Conservation (phyloP, 805 yeast species). For the Cyberlindnera subsufficiens region DNA sequence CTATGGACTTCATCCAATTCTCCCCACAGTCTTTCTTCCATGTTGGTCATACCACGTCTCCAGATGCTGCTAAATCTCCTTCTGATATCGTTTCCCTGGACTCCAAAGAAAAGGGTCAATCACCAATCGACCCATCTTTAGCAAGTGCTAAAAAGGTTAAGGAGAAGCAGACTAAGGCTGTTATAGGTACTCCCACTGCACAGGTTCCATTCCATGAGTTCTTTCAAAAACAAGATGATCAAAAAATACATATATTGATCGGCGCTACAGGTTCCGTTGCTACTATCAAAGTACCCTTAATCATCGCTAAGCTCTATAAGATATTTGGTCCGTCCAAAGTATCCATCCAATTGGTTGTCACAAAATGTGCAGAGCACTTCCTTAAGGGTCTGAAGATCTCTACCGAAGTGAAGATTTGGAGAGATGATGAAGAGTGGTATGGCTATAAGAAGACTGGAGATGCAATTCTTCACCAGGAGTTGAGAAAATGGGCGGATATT, state of each 20-base stretch:
- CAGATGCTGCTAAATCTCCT: neutral
- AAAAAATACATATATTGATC: constrained; percentile 77
- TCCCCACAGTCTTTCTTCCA: constrained; percentile 10
- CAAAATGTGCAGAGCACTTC: constrained; percentile 71
- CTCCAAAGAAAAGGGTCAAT: neutral
- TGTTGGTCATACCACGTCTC: neutral
- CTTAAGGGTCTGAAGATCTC: constrained; percentile 57
- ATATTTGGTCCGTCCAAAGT: constrained; percentile 68
- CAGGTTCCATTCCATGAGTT: constrained; percentile 72
- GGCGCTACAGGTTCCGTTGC: constrained; percentile 98
- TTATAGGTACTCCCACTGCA: constrained; percentile 55
- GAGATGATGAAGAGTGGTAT: constrained; percentile 78
- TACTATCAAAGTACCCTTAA: constrained; percentile 85
- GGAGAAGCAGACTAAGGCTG: constrained; percentile 37
- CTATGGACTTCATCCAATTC: constrained; percentile 20
- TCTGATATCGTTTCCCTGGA: too few relatives aligned
- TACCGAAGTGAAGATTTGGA: constrained; percentile 75
- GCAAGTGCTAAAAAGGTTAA: neutral
- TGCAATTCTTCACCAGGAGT: constrained; percentile 71
- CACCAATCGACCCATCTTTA: neutral
- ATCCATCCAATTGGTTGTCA: constrained; percentile 79
- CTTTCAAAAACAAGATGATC: constrained; percentile 68
- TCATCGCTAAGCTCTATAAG: constrained; percentile 80
- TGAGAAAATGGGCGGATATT: constrained; percentile 82
- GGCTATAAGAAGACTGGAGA: constrained; percentile 51